Evolutionary conservation across 2,329 filamentous ascomycete species (phyloP).

Genomic region (Plenodomus biglobosus): DNA sequence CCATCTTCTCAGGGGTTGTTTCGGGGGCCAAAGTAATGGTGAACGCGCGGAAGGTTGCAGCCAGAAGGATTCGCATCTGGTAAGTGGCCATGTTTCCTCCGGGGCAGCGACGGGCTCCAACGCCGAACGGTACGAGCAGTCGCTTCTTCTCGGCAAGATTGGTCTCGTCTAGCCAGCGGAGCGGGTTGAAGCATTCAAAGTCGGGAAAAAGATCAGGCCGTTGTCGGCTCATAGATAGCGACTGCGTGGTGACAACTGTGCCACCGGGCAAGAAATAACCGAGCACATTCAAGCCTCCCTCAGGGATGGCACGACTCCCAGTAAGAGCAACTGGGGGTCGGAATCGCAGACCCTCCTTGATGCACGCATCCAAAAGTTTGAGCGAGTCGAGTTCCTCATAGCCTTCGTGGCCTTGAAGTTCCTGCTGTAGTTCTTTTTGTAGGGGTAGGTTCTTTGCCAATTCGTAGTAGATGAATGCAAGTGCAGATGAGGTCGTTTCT

Average conservation of each 20-base stretch:
- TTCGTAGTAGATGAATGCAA: conserved; percentile 25
- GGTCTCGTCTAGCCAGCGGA: conserved; percentile 19
- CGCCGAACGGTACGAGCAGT: conserved; percentile 19
- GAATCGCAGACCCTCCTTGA: conserved; percentile 25
- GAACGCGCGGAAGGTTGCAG: conserved; percentile 19
- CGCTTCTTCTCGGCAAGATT: conserved; percentile 14
- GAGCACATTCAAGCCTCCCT: conserved; percentile 16
- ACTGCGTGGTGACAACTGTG: conserved; percentile 20
- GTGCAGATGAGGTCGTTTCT: conserved; percentile 22
- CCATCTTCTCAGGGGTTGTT: conserved; percentile 22
- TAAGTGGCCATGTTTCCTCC: conserved; percentile 26
- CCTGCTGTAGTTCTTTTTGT: conserved; percentile 14
- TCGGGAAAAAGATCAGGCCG: conserved; percentile 23
- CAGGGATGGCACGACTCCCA: conserved; percentile 19
- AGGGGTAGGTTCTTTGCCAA: conserved; percentile 18
- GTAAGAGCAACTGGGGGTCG: conserved; percentile 23
- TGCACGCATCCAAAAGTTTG: conserved; percentile 19
- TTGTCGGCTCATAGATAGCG: conserved; percentile 22
- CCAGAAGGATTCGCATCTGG: conserved; percentile 22
- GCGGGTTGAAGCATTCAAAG: conserved; percentile 19
- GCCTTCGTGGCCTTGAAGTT: conserved; percentile 16
- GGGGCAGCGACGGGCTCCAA: conserved; percentile 21
- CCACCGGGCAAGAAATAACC: conserved; percentile 18
- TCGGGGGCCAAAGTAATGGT: conserved; percentile 16
- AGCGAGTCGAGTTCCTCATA: conserved; percentile 21